phyloP scores from a whole-genome alignment of 2,329 filamentous ascomycete species.

The Onygenales sp. region DNA sequence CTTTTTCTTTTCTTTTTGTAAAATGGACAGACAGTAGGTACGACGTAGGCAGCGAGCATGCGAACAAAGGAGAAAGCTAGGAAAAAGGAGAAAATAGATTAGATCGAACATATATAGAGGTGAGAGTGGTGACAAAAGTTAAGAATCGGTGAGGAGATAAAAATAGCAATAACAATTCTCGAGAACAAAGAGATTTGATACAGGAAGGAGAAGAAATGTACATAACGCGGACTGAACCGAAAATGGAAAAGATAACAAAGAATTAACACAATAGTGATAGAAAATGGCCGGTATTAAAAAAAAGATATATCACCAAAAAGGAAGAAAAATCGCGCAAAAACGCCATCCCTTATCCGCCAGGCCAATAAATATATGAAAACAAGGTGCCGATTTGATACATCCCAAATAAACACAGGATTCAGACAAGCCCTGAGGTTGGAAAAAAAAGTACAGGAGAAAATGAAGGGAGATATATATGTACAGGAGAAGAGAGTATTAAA shows the following conservation, averaged over 20 bases:
- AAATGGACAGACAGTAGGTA: neutral
- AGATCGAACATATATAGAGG: no score
- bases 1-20: neutral
- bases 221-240: neutral
- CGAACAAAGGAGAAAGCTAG: neutral
- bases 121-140: no score
- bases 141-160: neutral
- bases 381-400: neutral
- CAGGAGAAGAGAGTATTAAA: slow-evolving; percentile 3
- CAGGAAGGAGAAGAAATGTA: neutral
- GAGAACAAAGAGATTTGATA: neutral
- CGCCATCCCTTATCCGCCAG: no score
- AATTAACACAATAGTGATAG: no score
- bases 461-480: slow-evolving; percentile 5
- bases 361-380: neutral
- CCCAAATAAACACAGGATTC: neutral
- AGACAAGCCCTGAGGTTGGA: neutral
- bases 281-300: no score
- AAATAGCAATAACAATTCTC: neutral
- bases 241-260: neutral
- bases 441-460: slow-evolving; percentile 3
- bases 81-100: neutral
- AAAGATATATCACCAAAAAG: no score
- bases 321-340: no score
- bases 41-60: neutral